Percentiles rank a stretch among this genome's conserved stretches.
Evolutionary conservation across 768 basidiomycete genomes (phyloP).

Genomic region (Trichaptum fuscoviolaceum): DNA sequence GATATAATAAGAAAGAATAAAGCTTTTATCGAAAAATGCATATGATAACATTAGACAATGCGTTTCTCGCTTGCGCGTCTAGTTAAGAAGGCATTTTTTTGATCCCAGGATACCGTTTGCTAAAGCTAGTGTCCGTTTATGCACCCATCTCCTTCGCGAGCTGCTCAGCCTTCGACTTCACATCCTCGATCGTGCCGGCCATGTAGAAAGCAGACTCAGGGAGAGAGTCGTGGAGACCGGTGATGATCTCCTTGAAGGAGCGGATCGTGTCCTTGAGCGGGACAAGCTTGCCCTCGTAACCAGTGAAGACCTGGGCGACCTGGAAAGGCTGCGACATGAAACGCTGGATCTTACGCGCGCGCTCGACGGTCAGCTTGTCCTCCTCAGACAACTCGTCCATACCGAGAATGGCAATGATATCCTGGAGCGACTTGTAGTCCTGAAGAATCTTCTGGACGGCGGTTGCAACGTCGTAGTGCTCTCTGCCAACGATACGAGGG

Average conservation of each 20-base stretch:
- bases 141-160: constrained; percentile 89
- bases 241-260: constrained; percentile 97
- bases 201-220: constrained; percentile 99
- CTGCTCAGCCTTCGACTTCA: constrained; percentile 95
- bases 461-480: constrained; percentile 96
- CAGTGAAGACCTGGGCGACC: constrained; percentile 99
- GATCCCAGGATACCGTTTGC: background rate
- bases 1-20: constrained; percentile 1
- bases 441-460: constrained; percentile 96
- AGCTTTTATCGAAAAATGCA: background rate
- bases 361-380: constrained; percentile 98
- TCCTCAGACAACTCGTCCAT: constrained; percentile 99
- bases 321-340: constrained; percentile 99
- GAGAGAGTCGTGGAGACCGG: constrained; percentile 79
- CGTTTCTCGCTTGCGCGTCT: constrained; percentile 3
- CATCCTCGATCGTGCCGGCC: constrained; percentile 96
- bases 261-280: constrained; percentile 93
- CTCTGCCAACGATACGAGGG: constrained; percentile 93
- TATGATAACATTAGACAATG: constrained; percentile 3
- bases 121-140: constrained; percentile 10
- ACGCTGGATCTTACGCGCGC: constrained; percentile 97
- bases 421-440: constrained; percentile 95
- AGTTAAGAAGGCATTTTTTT: background rate
- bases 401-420: constrained; percentile 99
- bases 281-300: constrained; percentile 97